Evolutionary conservation across 2,329 filamentous ascomycete species (phyloP).

Genomic region (Hymenoscyphus albidus): DNA sequence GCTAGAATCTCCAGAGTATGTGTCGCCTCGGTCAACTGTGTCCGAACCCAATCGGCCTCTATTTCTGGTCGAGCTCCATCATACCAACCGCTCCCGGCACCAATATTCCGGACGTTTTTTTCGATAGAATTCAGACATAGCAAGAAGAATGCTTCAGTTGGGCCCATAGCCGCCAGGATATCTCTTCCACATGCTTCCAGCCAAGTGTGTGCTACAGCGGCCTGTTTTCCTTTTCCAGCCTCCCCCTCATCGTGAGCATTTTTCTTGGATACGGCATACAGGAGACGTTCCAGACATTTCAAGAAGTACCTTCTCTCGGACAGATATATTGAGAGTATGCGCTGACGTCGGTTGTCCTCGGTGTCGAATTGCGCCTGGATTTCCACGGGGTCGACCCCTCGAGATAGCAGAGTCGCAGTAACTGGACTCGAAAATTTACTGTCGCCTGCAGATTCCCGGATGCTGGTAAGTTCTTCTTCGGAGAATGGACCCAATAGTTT

Average conservation of each 20-base stretch:
- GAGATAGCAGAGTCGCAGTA: constrained; percentile 38
- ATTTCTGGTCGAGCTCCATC: constrained; percentile 49
- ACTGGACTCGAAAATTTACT: constrained; percentile 57
- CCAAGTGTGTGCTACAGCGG: constrained; percentile 9
- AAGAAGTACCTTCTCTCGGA: constrained; percentile 66
- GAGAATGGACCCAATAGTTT: constrained; percentile 70
- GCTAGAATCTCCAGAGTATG: constrained; percentile 73
- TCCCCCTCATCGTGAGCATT: constrained; percentile 27
- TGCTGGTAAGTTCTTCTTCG: constrained; percentile 70
- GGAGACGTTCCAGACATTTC: constrained; percentile 53
- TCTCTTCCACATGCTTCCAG: constrained; percentile 15
- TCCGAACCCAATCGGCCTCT: constrained; percentile 57
- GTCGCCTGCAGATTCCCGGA: constrained; percentile 69
- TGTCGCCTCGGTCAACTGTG: constrained; percentile 64
- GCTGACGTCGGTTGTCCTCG: constrained; percentile 56
- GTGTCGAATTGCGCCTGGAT: constrained; percentile 61
- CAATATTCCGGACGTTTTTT: constrained; percentile 44
- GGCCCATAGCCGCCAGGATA: constrained; percentile 13
- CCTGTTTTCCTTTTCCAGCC: constrained; percentile 13
- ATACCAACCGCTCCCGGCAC: constrained; percentile 43
- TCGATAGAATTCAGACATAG: constrained; percentile 47
- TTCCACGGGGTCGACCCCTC: constrained; percentile 35
- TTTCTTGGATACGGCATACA: constrained; percentile 18
- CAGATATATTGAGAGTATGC: constrained; percentile 69
- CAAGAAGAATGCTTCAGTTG: constrained; percentile 19